Conservation (phyloP, 495 filamentous ascomycete genomes). For the Hyaloscypha variabilis region DNA sequence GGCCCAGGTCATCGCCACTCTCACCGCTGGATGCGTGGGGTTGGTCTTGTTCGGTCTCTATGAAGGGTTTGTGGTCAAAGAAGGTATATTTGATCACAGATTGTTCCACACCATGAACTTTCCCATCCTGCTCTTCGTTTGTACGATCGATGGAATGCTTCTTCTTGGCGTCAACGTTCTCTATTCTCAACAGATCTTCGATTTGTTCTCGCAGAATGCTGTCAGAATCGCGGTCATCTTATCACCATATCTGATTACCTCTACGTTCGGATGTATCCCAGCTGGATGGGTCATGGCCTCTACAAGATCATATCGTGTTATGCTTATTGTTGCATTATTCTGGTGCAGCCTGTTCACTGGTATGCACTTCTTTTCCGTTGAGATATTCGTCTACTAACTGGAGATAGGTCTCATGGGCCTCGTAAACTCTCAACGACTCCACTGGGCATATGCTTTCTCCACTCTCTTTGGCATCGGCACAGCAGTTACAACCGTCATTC, state of each 20-base stretch:
- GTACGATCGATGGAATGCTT: constrained; percentile 25
- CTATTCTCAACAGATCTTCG: constrained; percentile 24
- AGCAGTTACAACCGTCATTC: constrained; percentile 23
- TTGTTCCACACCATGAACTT: constrained; percentile 25
- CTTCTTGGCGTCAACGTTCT: constrained; percentile 27
- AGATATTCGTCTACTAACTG: neutral
- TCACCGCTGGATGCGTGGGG: constrained; percentile 50
- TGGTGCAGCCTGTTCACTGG: constrained; percentile 21
- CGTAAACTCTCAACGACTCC: constrained; percentile 5
- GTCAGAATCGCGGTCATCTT: constrained; percentile 26
- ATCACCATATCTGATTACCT: constrained; percentile 20
- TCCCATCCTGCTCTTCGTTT: constrained; percentile 25
- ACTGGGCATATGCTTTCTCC: constrained; percentile 21
- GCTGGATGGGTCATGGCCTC: constrained; percentile 24
- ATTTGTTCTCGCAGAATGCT: constrained; percentile 22
- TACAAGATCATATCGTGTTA: constrained; percentile 14
- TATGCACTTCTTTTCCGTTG: neutral
- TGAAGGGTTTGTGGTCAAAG: constrained; percentile 37
- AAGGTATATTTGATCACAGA: constrained; percentile 25
- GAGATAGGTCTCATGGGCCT: constrained; percentile 21
- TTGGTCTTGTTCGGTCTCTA: constrained; percentile 54
- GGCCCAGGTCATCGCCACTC: constrained; percentile 61
- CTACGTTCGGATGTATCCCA: constrained; percentile 22
- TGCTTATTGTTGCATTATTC: constrained; percentile 18
- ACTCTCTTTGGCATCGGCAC: constrained; percentile 23